phyloP scores from a whole-genome alignment of 169 alveolate genomes.

The Eimeria sp. region DNA sequence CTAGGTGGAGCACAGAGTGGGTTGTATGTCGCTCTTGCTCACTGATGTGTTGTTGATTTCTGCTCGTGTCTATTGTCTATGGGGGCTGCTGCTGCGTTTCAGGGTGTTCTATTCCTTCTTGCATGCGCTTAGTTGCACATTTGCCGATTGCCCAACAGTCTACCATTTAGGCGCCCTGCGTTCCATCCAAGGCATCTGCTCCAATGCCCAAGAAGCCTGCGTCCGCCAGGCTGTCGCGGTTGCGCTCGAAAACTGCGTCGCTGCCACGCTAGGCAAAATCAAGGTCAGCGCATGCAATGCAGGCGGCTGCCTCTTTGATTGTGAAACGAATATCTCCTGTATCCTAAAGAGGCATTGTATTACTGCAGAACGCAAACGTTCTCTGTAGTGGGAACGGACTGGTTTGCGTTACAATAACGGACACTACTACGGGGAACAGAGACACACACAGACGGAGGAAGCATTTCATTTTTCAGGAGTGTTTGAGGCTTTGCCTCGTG shows the following conservation, averaged over 20 bases:
- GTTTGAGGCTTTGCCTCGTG: background rate
- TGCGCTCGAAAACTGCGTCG: conserved; percentile 58
- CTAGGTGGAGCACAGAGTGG: background rate
- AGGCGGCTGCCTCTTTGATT: background rate
- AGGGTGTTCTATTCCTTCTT: conserved; percentile 74
- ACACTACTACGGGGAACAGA: background rate
- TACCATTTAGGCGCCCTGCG: conserved; percentile 81
- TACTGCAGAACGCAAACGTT: background rate
- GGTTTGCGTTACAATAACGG: background rate
- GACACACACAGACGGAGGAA: background rate
- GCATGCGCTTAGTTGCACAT: conserved; percentile 54
- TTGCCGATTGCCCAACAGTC: conserved; percentile 75
- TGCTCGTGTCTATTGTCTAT: background rate
- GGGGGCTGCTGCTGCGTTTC: conserved; percentile 4
- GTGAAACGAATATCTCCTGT: background rate
- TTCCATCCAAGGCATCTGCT: conserved; percentile 70
- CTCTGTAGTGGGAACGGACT: too few relatives aligned
- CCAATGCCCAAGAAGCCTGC: conserved; percentile 53
- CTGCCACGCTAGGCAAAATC: conserved; percentile 51
- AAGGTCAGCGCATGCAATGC: conserved; percentile 60
- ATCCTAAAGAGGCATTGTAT: background rate
- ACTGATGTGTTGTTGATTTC: background rate
- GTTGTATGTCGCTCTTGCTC: background rate
- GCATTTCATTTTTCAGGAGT: background rate
- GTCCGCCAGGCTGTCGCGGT: conserved; percentile 68